Evolutionary conservation across 2,329 filamentous ascomycete species (phyloP), one percentile per base, ranked within the genome.

Genomic region (Helotiales sp.): DNA sequence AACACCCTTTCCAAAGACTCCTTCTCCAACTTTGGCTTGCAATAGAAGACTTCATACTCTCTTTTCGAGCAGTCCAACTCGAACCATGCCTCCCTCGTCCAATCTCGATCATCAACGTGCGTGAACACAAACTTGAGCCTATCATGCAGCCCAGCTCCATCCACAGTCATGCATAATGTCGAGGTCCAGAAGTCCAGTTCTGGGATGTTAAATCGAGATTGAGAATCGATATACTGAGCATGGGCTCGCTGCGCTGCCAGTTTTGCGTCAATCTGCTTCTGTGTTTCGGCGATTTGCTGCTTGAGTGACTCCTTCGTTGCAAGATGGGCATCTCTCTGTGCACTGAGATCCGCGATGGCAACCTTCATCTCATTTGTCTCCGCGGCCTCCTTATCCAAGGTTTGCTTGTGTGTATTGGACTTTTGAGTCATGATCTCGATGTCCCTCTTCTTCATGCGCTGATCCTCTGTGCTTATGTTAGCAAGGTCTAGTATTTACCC

Each of bases 171-270:
- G 58, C 93, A 93, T 59, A 99, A 78, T 71, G 93, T 95, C 54
- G 88, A 89, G 72, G 96, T 90, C 95, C 95, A 99, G 72, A 98
- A 98, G 66, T 93, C 90, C 46, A 99, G 81, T 77, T 99, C 95
- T 0, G 95, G 95, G 42, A 90, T 84, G 74, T 99, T 98, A 74
- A 93, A 90, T 31, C 91, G 85, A 54, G 89, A 85, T 76, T 98
- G 93, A 1, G 88, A 83, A 67, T 96, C 91, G 34, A 96, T 79
- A 66, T 91, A 86, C 61, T 84, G 82, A 48, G 89, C 86, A 71
- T 90, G 86, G 62, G 84, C 83, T 52, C 85, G 80, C 74, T 92
- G 89, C 12, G 88, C 86, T n/a, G 87, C 87, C 22, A 89, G 76
- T 38, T 84, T 81, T 29, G 82, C 78, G 54, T 89, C 86, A 63